Conservation (phyloP, 2,329 filamentous ascomycete genomes). For the Penicillium oxalicum region DNA sequence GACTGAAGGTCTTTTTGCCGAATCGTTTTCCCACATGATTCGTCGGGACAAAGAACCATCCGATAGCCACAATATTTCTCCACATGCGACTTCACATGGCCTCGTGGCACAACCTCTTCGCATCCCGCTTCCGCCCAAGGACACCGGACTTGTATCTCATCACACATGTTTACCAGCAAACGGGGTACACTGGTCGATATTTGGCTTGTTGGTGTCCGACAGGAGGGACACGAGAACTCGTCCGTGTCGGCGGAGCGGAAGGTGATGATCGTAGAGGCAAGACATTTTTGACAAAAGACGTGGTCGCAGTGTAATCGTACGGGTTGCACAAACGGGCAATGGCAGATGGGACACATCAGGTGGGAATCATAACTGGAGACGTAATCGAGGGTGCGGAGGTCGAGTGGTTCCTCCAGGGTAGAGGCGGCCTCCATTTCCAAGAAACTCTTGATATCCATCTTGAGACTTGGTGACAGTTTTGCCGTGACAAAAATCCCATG, state of each 20-base stretch:
- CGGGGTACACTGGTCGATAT: slow-evolving; percentile 45
- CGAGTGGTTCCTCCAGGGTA: slow-evolving; percentile 37
- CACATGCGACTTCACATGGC: slow-evolving; percentile 54
- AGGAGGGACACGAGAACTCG: slow-evolving; percentile 51
- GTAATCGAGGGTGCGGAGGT: slow-evolving; percentile 55
- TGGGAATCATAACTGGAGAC: slow-evolving; percentile 52
- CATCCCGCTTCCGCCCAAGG: slow-evolving; percentile 53
- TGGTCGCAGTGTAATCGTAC: slow-evolving; percentile 57
- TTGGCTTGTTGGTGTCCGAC: slow-evolving; percentile 43
- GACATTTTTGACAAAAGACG: slow-evolving; percentile 57
- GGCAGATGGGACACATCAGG: slow-evolving; percentile 60
- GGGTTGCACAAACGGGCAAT: slow-evolving; percentile 56
- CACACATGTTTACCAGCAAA: slow-evolving; percentile 55
- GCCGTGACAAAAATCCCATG: neutral
- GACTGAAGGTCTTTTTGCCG: slow-evolving; percentile 51
- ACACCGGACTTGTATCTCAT: slow-evolving; percentile 56
- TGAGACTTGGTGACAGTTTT: neutral
- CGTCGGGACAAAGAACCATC: slow-evolving; percentile 47
- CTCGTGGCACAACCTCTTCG: slow-evolving; percentile 47
- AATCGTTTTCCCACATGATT: slow-evolving; percentile 47
- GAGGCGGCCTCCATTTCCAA: slow-evolving; percentile 25
- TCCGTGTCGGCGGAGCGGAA: slow-evolving; percentile 26
- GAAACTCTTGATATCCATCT: slow-evolving; percentile 31
- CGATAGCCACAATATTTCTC: slow-evolving; percentile 55
- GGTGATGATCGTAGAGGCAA: slow-evolving; percentile 45